Percentiles rank a stretch among this genome's conserved stretches.
These are phyloP conservation scores for Metarhizium guizhouense DNA, from an alignment of 2,329 filamentous ascomycete genomes.

Conservation along the genomic window DNA sequence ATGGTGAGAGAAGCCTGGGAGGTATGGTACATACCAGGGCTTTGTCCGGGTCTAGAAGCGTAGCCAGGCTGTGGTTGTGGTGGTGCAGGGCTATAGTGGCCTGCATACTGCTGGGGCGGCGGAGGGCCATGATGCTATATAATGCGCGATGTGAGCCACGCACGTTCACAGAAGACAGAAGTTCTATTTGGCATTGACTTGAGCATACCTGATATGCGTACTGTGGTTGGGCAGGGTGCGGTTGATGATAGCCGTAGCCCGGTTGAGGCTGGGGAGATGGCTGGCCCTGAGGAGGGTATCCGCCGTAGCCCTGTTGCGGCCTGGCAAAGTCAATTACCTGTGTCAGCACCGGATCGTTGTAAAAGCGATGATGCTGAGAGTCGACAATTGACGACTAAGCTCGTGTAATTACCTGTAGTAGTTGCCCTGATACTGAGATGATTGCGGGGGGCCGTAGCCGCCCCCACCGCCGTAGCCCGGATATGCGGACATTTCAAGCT, in stretches of 20 bases:
- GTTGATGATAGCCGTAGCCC: conserved; percentile 34
- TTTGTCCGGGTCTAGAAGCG: conserved; percentile 37
- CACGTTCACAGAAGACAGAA: background rate
- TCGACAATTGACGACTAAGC: background rate
- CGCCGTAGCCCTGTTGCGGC: conserved; percentile 13
- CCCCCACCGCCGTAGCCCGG: conserved; percentile 32
- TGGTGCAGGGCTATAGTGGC: conserved; percentile 18
- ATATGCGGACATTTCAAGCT: conserved; percentile 51
- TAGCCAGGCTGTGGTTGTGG: conserved; percentile 39
- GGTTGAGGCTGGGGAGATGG: conserved; percentile 42
- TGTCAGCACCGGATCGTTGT: background rate
- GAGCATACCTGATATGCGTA: conserved; percentile 27
- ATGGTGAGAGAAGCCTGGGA: background rate
- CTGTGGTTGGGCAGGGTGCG: conserved; percentile 27
- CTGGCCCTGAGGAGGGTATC: conserved; percentile 36
- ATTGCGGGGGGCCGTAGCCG: conserved; percentile 11
- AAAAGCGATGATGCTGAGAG: background rate
- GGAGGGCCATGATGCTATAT: conserved; percentile 20
- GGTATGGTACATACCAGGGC: conserved; percentile 13
- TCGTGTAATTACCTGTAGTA: conserved; percentile 10
- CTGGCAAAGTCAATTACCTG: background rate
- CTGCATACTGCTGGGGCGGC: conserved; percentile 23
- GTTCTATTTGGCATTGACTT: background rate
- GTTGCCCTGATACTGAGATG: conserved; percentile 30
- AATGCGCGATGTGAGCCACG: background rate